These are phyloP conservation scores for Pistacia vera DNA, from an alignment of 345 rosid genomes.

Conservation along the genomic window DNA sequence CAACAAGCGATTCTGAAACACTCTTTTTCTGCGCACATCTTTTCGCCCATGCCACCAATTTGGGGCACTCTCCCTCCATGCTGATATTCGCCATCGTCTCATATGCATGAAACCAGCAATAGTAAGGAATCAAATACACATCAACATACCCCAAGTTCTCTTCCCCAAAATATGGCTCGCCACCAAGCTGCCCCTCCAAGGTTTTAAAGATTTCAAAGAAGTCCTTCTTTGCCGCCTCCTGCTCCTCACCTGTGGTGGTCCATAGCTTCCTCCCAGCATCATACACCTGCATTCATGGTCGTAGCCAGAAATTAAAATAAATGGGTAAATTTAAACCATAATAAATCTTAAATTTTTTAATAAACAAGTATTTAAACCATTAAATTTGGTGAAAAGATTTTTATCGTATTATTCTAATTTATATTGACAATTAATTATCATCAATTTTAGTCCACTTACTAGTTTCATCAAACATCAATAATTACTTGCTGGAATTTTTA, in stretches of 20 bases:
- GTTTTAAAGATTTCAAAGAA: conserved; percentile 29
- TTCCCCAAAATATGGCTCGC: conserved; percentile 34
- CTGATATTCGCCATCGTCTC: conserved; percentile 38
- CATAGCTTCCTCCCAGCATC: conserved; percentile 12
- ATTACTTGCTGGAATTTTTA: no score
- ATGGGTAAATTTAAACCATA: no score
- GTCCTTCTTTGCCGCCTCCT: conserved; percentile 29
- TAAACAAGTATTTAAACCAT: no score
- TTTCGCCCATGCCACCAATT: conserved; percentile 39
- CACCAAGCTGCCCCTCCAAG: conserved; percentile 32
- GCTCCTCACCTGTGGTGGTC: conserved; percentile 25
- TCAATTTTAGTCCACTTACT: no score
- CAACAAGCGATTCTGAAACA: conserved; percentile 32
- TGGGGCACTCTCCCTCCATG: conserved; percentile 36
- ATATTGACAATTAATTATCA: no score
- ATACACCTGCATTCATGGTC: conserved; percentile 19
- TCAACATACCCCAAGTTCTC: conserved; percentile 34
- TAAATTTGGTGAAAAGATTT: no score
- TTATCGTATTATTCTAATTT: no score
- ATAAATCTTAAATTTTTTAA: no score
- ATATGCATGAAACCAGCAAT: conserved; percentile 27
- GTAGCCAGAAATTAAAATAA: no score
- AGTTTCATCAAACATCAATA: no score
- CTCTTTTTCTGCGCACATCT: conserved; percentile 41
- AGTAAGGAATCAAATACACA: conserved; percentile 22